Evolutionary conservation across 1,139 yeast species (phyloP).

Genomic region (Hyphopichia fennica): DNA sequence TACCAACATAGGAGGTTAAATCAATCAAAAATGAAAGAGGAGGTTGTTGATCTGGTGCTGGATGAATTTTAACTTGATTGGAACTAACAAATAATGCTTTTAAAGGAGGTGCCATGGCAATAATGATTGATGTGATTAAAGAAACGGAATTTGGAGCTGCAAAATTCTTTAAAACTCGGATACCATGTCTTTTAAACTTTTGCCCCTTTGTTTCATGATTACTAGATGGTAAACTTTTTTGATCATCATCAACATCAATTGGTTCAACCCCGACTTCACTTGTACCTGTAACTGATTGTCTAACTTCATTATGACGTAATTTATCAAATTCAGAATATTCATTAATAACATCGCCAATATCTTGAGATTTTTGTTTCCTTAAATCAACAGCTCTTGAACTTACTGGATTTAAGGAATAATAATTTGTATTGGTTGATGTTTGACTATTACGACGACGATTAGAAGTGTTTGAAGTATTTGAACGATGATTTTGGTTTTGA

Average conservation of each 20-base stretch:
- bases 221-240: not conserved
- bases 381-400: conserved; percentile 33
- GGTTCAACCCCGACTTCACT: conserved; percentile 11
- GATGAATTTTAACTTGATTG: conserved; percentile 31
- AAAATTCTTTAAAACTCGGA: conserved; percentile 49
- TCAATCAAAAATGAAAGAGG: conserved; percentile 85
- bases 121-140: conserved; percentile 57
- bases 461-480: not conserved
- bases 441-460: conserved; percentile 1
- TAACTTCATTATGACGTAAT: conserved; percentile 19
- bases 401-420: conserved; percentile 9
- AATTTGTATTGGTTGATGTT: conserved; percentile 10
- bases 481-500: not conserved
- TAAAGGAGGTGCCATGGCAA: conserved; percentile 85
- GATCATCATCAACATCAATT: not conserved
- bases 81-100: conserved; percentile 68
- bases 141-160: conserved; percentile 69
- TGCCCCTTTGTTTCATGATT: not conserved
- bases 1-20: conserved; percentile 73
- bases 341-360: conserved; percentile 54
- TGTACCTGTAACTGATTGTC: conserved; percentile 4
- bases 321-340: conserved; percentile 57
- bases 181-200: not conserved
- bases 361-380: conserved; percentile 50
- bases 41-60: conserved; percentile 84